phyloP scores from a whole-genome alignment of 2,329 filamentous ascomycete species.

The Ophiostoma triangulosporum region DNA sequence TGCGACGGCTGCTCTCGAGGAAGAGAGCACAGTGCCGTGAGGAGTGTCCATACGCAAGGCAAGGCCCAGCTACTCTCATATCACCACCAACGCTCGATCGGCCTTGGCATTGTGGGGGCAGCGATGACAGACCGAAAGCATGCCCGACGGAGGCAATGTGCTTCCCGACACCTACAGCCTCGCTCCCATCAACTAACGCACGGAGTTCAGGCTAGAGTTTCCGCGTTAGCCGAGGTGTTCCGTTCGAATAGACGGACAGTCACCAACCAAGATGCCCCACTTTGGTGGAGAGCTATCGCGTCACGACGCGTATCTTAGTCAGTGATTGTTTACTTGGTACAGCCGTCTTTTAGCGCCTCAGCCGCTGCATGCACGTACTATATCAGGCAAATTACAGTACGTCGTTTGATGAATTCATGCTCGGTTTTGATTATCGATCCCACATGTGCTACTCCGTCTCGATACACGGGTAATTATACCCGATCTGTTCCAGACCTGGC shows the following conservation, averaged over 20 bases:
- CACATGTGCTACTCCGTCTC: neutral
- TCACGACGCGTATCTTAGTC: slow-evolving; percentile 1
- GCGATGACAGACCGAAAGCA: neutral
- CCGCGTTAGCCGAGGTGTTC: neutral
- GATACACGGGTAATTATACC: neutral
- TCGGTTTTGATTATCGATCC: neutral
- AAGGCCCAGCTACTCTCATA: neutral
- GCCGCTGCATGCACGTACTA: neutral
- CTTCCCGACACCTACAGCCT: too few relatives aligned
- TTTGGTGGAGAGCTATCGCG: neutral
- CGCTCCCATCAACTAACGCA: too few relatives aligned
- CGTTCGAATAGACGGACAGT: neutral
- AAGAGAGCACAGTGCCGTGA: slow-evolving; percentile 2
- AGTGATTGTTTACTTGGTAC: slow-evolving; percentile 2
- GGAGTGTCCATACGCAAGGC: neutral
- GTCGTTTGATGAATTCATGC: neutral
- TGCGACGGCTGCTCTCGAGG: slow-evolving; percentile 32
- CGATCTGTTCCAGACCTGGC: neutral
- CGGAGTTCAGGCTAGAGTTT: neutral
- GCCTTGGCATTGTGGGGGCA: too few relatives aligned
- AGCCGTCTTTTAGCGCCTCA: too few relatives aligned
- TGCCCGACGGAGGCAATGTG: too few relatives aligned
- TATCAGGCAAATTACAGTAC: neutral
- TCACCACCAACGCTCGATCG: too few relatives aligned
- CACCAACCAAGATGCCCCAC: neutral